These are phyloP conservation scores for Boletus tylopilopsis DNA, from an alignment of 768 basidiomycete species.

Conservation along the genomic window DNA sequence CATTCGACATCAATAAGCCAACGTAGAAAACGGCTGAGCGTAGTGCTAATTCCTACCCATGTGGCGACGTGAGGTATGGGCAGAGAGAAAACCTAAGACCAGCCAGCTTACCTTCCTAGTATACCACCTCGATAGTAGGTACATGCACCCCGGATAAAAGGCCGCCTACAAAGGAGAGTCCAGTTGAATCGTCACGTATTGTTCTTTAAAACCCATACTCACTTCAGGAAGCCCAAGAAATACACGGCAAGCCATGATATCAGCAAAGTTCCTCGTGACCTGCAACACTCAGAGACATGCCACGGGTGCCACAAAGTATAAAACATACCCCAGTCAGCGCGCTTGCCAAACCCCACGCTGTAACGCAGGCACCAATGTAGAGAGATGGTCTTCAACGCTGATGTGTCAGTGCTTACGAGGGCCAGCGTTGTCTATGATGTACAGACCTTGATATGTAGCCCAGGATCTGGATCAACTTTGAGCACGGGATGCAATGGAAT, in stretches of 20 bases:
- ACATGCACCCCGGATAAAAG: slow-evolving; percentile 58
- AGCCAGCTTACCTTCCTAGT: slow-evolving; percentile 34
- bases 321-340: slow-evolving; percentile 53
- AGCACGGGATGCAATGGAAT: neutral
- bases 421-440: neutral
- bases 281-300: slow-evolving; percentile 18
- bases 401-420: neutral
- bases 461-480: slow-evolving; percentile 40
- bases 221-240: slow-evolving; percentile 64
- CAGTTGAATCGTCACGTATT: neutral
- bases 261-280: slow-evolving; percentile 52
- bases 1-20: slow-evolving; percentile 60
- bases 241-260: slow-evolving; percentile 53
- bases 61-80: neutral
- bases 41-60: slow-evolving; percentile 56
- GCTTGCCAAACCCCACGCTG: slow-evolving; percentile 62
- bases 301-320: neutral
- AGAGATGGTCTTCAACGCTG: slow-evolving; percentile 46
- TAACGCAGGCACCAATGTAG: slow-evolving; percentile 58
- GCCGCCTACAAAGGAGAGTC: slow-evolving; percentile 38
- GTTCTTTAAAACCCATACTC: neutral
- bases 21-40: slow-evolving; percentile 58
- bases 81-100: neutral
- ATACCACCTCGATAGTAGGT: slow-evolving; percentile 52
- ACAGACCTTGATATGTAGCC: slow-evolving; percentile 50